Evolutionary conservation across 495 filamentous ascomycete species (phyloP), one percentile per base, ranked within the genome.

Genomic region (Paragyromitra xinjiangensis): DNA sequence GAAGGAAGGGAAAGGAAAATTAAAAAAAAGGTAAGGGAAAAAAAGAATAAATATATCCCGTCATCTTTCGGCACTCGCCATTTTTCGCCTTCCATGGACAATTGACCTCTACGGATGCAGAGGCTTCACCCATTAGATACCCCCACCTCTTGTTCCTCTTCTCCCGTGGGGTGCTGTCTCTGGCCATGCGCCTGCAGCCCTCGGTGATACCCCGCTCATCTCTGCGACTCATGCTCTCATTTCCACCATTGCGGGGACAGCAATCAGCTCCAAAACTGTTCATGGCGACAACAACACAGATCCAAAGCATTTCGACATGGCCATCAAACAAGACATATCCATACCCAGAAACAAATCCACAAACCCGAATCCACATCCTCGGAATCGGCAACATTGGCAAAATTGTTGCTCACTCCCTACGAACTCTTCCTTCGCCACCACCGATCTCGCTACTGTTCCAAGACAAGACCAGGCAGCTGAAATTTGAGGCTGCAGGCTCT

Each of bases 381-480:
- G 89, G 89, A 1, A 64, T 87, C 42, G 89, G 89, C 5, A 90
- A 88, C 67, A 77, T 90, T 19, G 89, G 89, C 0, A 83, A 84
- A 24, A 80, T 89, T 12, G 79, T 90, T 62, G 84, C 87, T 2
- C 85, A 90, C 63, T 80, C 85, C 78, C 85, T 83, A 80, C 86
- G 51, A 75, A 79, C 61, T 69, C 78, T 64, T 74, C 86, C 58
- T 74, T 76, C 62, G 55, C 83, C 78, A 44, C 83, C 74, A 19
- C 84, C 79, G 0, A 79, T 89, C 42, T 87, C 87, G 6, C 80
- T 90, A 0, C 84, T 90, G 8, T 78, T 88, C 6, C 87, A 88
- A 64, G 75, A 83, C 19, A 74, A 75, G 51, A 78, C 78, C 5
- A 79, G 85, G 3, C 67, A 86, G 1, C 76, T 85, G 44, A 82